These are phyloP conservation scores for Chrysoporthe puriensis DNA, from an alignment of 2,329 filamentous ascomycete genomes.

Conservation along the genomic window DNA sequence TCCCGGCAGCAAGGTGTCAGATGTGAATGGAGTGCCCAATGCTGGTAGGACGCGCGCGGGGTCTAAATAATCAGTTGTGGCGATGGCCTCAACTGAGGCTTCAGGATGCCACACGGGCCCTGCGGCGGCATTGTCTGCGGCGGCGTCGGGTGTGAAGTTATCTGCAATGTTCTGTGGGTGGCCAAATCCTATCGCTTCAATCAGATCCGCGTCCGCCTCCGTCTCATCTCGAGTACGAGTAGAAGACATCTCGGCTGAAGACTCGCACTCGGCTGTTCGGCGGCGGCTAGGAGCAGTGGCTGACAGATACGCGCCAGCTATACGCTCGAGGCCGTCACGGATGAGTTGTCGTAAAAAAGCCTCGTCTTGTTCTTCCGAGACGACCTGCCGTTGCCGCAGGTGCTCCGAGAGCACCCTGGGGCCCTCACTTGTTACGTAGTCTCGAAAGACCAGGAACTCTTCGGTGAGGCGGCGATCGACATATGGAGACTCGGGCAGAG, in stretches of 20 bases:
- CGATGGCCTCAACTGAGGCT: not conserved
- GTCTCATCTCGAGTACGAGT: not conserved
- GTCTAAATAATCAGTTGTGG: not conserved
- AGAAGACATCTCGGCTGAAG: not conserved
- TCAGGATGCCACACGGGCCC: not conserved
- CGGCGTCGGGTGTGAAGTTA: not conserved
- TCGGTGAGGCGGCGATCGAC: not conserved
- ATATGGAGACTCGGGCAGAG: not conserved
- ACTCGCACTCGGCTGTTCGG: not conserved
- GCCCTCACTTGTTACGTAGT: not conserved
- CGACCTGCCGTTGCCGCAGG: not conserved
- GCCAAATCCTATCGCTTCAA: not conserved
- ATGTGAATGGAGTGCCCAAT: not conserved
- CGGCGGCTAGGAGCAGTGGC: not conserved
- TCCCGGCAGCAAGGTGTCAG: too few relatives aligned
- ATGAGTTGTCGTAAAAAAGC: not conserved
- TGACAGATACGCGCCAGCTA: not conserved
- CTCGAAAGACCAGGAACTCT: not conserved
- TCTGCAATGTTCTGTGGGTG: not conserved
- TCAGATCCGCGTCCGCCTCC: not conserved
- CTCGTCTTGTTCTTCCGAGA: not conserved
- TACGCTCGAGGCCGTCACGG: not conserved
- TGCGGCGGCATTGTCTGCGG: not conserved
- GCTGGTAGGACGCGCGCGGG: not conserved
- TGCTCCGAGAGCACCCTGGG: not conserved